Evolutionary conservation across 805 yeast species (phyloP).

Genomic region (Candida namnaoensis): DNA sequence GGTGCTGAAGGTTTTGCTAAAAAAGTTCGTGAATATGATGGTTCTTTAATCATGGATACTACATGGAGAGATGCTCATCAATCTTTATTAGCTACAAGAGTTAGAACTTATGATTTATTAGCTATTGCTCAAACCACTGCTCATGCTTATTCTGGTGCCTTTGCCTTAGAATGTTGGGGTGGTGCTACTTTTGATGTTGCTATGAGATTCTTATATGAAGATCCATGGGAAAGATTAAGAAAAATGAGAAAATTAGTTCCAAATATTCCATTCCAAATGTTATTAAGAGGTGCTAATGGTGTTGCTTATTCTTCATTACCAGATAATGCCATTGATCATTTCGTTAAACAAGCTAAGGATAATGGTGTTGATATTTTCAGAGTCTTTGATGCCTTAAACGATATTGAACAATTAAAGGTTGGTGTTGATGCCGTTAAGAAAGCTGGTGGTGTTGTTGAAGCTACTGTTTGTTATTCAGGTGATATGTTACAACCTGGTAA

Average conservation of each 20-base stretch:
- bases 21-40: constrained; percentile 75
- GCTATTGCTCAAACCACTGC: constrained; percentile 94
- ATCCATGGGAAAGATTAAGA: constrained; percentile 96
- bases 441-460: constrained; percentile 99
- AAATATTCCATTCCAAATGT: constrained; percentile 98
- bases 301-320: constrained; percentile 97
- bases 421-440: constrained; percentile 97
- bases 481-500: constrained; percentile 95
- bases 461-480: constrained; percentile 97
- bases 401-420: constrained; percentile 90
- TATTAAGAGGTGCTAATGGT: constrained; percentile 98
- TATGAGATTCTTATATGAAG: constrained; percentile 97
- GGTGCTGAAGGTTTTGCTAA: constrained; percentile 91
- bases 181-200: constrained; percentile 99
- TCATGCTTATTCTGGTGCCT: constrained; percentile 81
- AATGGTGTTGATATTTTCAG: constrained; percentile 97
- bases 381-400: constrained; percentile 96
- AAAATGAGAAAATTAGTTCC: constrained; percentile 86
- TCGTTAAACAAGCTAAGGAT: constrained; percentile 89
- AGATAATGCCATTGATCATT: constrained; percentile 97
- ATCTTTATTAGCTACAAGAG: constrained; percentile 93
- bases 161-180: constrained; percentile 99
- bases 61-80: constrained; percentile 99
- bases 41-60: constrained; percentile 93
- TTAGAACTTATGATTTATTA: constrained; percentile 84